Evolutionary conservation across 768 basidiomycete genomes (phyloP), one percentile per base, ranked within the genome.

Genomic region (Ramaria rubella): DNA sequence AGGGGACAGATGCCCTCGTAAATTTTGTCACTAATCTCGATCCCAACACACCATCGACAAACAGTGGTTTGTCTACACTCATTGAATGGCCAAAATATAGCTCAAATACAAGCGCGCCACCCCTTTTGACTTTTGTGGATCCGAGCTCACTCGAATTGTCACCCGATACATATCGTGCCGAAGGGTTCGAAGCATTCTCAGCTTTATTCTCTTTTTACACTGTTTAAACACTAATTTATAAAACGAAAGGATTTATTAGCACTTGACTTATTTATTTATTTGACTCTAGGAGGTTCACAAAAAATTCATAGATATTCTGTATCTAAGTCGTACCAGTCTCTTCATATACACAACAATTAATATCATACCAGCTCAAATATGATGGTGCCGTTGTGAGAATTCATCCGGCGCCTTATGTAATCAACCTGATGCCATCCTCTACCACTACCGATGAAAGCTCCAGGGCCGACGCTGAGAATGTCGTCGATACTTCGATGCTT

Each of bases 401-500:
- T n/a, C n/a, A n/a, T n/a, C n/a, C n/a, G n/a, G n/a, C n/a, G n/a
- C n/a, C n/a, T n/a, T n/a, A n/a, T n/a, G n/a, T n/a, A n/a, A n/a
- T n/a, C n/a, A n/a, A n/a, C n/a, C n/a, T n/a, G n/a, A n/a, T n/a
- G n/a, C n/a, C n/a, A n/a, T n/a, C n/a, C n/a, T n/a, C n/a, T n/a
- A n/a, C n/a, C n/a, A n/a, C n/a, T n/a, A n/a, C 46, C 4, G 46
- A 26, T 48, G 46, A 48, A 17, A 30, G n/a, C 21, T 48, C 46
- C 23, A 48, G 27, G 17, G 6, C 24, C 15, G 46, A 30, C 3
- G 11, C 23, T 30, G 46, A 27, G 23, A 48, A 48, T 48, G 12
- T 4, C 7, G 30, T 87, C 36, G 85, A 90, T 64, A 74, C 86
- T 12, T 81, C 77, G 30, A 58, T 85, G 1, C 73, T 96, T 34